Evolutionary conservation across 2,329 filamentous ascomycete species (phyloP).

Genomic region (Aspergillus brasiliensis): DNA sequence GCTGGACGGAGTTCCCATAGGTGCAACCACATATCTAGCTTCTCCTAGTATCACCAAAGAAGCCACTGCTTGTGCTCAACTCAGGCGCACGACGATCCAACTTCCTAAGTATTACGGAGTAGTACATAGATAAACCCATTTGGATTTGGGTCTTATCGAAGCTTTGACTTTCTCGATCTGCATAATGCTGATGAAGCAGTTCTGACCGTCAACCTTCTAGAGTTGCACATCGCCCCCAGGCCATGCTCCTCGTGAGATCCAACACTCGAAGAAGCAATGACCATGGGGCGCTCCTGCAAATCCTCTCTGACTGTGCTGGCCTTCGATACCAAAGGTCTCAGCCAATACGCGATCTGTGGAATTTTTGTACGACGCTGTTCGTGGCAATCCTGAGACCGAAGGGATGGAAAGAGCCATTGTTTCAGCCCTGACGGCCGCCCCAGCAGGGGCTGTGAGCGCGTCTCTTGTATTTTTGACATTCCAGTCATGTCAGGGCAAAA

Average conservation of each 20-base stretch:
- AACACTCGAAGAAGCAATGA: background rate
- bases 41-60: background rate
- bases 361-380: conserved; percentile 6
- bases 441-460: background rate
- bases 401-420: conserved; percentile 20
- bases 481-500: conserved; percentile 10
- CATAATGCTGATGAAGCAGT: background rate
- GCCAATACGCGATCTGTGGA: background rate
- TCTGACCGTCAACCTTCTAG: background rate
- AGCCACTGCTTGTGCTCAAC: background rate
- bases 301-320: conserved; percentile 1
- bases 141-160: conserved; percentile 6
- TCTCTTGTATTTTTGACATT: conserved; percentile 6
- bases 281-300: background rate
- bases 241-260: background rate
- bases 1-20: background rate
- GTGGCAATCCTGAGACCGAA: conserved; percentile 21
- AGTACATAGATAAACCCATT: no score
- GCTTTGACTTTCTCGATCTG: conserved; percentile 8
- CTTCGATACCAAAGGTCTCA: background rate
- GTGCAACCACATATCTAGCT: background rate
- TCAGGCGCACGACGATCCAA: conserved; percentile 7
- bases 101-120: background rate
- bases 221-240: background rate
- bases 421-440: conserved; percentile 13